Evolutionary conservation across 805 yeast genomes (phyloP).

Genomic region (Saccharomycopsis capsularis): DNA sequence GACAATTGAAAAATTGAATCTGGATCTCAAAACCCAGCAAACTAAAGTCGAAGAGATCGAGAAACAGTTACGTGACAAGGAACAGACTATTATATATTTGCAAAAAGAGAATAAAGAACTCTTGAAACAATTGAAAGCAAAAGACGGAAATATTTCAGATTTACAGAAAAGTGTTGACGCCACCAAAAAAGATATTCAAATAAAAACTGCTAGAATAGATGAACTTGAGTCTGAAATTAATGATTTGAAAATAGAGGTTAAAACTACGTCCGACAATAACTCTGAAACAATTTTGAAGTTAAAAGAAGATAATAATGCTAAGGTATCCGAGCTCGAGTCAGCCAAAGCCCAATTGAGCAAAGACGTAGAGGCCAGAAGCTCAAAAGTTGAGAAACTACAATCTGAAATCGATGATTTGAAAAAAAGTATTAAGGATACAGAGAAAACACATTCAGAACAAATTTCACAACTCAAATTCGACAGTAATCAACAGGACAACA

Average conservation of each 20-base stretch:
- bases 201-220: too few relatives aligned
- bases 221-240: background rate
- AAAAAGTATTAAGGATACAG: too few relatives aligned
- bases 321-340: background rate
- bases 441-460: too few relatives aligned
- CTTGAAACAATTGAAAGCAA: background rate
- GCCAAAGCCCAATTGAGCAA: background rate
- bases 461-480: too few relatives aligned
- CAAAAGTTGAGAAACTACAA: background rate
- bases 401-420: background rate
- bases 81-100: too few relatives aligned
- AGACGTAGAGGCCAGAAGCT: background rate
- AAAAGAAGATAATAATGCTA: background rate
- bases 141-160: background rate
- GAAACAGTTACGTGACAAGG: too few relatives aligned
- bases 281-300: background rate
- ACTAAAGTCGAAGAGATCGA: too few relatives aligned
- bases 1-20: too few relatives aligned
- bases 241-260: background rate
- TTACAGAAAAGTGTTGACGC: background rate
- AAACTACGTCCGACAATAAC: background rate
- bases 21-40: too few relatives aligned
- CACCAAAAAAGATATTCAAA: background rate
- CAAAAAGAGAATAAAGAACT: background rate
- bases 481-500: background rate